Conservation (phyloP, 1,284 basidiomycete genomes). For the Melampsora americana region DNA sequence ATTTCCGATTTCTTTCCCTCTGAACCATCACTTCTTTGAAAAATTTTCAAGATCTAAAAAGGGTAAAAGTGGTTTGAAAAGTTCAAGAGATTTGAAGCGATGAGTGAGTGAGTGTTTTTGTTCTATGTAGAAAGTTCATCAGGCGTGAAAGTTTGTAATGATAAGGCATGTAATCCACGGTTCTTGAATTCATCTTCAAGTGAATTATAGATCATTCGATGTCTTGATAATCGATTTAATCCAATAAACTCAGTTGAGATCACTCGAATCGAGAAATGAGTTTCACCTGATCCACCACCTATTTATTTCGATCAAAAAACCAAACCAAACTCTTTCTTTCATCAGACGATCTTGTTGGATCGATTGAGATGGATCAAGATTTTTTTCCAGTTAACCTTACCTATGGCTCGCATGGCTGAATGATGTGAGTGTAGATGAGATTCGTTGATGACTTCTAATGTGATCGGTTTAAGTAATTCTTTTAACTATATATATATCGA, state of each 20-base stretch:
- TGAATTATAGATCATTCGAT: constrained; percentile 28
- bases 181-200: constrained; percentile 15
- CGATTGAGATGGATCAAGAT: constrained; percentile 7
- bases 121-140: constrained; percentile 13
- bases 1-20: no score
- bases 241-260: constrained; percentile 25
- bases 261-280: constrained; percentile 30
- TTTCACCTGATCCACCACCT: constrained; percentile 43
- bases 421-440: constrained; percentile 41
- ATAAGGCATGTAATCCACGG: constrained; percentile 37
- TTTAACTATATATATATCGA: constrained; percentile 13
- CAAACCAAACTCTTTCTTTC: no score
- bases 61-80: no score
- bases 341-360: no score
- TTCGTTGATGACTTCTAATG: constrained; percentile 35
- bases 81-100: no score
- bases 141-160: constrained; percentile 34
- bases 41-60: no score
- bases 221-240: constrained; percentile 21
- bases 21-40: no score
- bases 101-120: no score
- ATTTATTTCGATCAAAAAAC: not conserved
- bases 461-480: constrained; percentile 7
- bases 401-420: constrained; percentile 40
- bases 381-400: not conserved